Evolutionary conservation across 1,284 basidiomycete genomes (phyloP).

Genomic region (Puccinia coronata): DNA sequence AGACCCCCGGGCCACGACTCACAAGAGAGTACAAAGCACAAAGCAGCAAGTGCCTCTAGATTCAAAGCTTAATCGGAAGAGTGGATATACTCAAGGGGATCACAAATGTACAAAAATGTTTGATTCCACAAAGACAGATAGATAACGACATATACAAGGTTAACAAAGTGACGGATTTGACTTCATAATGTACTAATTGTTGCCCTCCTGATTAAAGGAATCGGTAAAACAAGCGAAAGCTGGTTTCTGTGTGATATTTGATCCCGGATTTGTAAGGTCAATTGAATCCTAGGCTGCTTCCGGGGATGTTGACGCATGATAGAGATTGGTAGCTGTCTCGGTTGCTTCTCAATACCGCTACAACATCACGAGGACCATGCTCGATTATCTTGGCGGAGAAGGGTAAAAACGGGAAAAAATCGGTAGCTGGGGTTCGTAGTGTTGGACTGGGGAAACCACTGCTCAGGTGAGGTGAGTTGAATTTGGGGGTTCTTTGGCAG

Average conservation of each 20-base stretch:
- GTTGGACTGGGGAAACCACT: background rate
- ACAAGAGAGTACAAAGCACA: background rate
- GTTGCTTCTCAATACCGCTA: background rate
- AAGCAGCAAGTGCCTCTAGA: no score
- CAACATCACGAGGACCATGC: slow-evolving; percentile 2
- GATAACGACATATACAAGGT: background rate
- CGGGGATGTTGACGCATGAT: slow-evolving; percentile 20
- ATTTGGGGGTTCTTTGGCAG: no score
- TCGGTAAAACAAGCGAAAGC: no score
- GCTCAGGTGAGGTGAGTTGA: slow-evolving; percentile 4
- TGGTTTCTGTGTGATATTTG: no score
- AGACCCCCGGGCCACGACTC: background rate
- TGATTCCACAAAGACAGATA: background rate
- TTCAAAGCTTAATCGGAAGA: no score
- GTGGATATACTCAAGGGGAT: no score
- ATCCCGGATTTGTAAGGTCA: background rate
- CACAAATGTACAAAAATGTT: background rate
- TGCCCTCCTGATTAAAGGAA: background rate
- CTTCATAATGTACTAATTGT: background rate
- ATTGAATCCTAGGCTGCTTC: slow-evolving; percentile 25
- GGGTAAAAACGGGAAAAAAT: slow-evolving; percentile 9
- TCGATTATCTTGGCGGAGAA: slow-evolving; percentile 5
- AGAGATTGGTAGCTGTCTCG: background rate
- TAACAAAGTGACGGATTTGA: slow-evolving; percentile 9
- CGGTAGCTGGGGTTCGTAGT: background rate